A percentile compares a stretch with the other conserved stretches of the same genome.
Conservation (phyloP, 1,284 basidiomycete species). For the Malassezia yamatoensis region DNA sequence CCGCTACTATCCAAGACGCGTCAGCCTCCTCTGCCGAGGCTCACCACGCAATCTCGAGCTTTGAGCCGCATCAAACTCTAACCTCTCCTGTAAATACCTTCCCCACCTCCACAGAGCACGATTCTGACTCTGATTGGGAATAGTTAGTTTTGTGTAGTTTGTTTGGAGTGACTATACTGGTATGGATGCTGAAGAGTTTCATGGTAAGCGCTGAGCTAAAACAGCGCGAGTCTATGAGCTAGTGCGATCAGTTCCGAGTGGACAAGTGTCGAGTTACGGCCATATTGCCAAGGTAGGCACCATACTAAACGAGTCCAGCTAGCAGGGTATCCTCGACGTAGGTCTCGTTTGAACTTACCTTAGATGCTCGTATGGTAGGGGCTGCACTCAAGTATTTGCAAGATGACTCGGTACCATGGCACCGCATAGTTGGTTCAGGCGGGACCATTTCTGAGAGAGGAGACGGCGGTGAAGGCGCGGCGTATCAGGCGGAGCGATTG, state of each 20-base stretch:
- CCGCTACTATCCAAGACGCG: too few relatives aligned
- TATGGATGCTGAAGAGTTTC: slow-evolving; percentile 10
- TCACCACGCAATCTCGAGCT: neutral
- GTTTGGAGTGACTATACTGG: too few relatives aligned
- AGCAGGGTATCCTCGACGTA: slow-evolving; percentile 29
- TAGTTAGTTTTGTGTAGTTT: slow-evolving; percentile 1
- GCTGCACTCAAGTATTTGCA: slow-evolving; percentile 37
- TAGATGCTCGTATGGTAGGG: slow-evolving; percentile 39
- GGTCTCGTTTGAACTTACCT: neutral
- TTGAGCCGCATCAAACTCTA: too few relatives aligned
- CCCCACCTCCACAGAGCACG: neutral
- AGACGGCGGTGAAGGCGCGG: slow-evolving; percentile 36
- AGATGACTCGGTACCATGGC: slow-evolving; percentile 33
- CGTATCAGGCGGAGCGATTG: slow-evolving; percentile 30
- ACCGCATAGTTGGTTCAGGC: slow-evolving; percentile 34
- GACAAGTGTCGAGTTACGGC: slow-evolving; percentile 42
- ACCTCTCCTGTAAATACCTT: too few relatives aligned
- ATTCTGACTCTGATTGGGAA: slow-evolving; percentile 24
- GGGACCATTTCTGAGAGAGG: slow-evolving; percentile 43
- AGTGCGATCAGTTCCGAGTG: slow-evolving; percentile 28
- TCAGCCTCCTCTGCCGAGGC: neutral
- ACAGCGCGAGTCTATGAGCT: slow-evolving; percentile 39
- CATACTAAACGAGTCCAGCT: slow-evolving; percentile 12
- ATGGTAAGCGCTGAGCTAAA: slow-evolving; percentile 1
- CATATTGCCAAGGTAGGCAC: slow-evolving; percentile 32